phyloP scores from a whole-genome alignment of 768 basidiomycete species.

The Lactarius deliciosus region DNA sequence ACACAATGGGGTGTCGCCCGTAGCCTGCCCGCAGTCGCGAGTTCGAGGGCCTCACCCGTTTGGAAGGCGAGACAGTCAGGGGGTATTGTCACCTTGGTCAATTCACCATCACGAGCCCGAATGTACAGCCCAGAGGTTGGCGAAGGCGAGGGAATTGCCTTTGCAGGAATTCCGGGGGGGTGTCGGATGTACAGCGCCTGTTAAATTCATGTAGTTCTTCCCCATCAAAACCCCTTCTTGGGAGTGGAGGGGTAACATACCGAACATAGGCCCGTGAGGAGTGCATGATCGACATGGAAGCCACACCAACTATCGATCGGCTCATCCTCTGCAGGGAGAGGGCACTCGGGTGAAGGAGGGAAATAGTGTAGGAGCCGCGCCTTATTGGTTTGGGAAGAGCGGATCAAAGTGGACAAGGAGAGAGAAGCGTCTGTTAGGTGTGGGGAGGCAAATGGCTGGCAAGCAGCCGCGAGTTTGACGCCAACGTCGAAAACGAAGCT shows the following conservation, averaged over 20 bases:
- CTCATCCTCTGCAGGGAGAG: slow-evolving; percentile 50
- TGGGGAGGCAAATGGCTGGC: slow-evolving; percentile 81
- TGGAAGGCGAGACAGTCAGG: slow-evolving; percentile 88
- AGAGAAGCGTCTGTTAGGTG: slow-evolving; percentile 64
- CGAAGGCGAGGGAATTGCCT: slow-evolving; percentile 63
- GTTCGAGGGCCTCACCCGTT: slow-evolving; percentile 92
- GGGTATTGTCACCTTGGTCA: slow-evolving; percentile 87
- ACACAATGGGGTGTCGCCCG: slow-evolving; percentile 96
- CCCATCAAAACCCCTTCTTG: background rate
- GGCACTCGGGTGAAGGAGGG: slow-evolving; percentile 53
- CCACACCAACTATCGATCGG: slow-evolving; percentile 91
- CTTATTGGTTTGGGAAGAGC: slow-evolving; percentile 79
- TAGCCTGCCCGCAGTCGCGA: slow-evolving; percentile 78
- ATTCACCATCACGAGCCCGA: slow-evolving; percentile 71
- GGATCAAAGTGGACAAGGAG: slow-evolving; percentile 71
- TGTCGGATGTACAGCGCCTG: slow-evolving; percentile 84
- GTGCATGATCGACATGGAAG: slow-evolving; percentile 89
- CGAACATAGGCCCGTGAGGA: slow-evolving; percentile 91
- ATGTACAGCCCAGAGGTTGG: slow-evolving; percentile 88
- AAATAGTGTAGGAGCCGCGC: slow-evolving; percentile 97
- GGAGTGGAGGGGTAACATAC: slow-evolving; percentile 41
- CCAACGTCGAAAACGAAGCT: slow-evolving; percentile 86
- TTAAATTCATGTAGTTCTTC: slow-evolving; percentile 1
- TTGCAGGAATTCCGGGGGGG: slow-evolving; percentile 41
- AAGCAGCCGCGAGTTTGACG: slow-evolving; percentile 76